Base-by-base conservation (phyloP, 768 basidiomycete species). In the Pulveroboletus frians region DNA sequence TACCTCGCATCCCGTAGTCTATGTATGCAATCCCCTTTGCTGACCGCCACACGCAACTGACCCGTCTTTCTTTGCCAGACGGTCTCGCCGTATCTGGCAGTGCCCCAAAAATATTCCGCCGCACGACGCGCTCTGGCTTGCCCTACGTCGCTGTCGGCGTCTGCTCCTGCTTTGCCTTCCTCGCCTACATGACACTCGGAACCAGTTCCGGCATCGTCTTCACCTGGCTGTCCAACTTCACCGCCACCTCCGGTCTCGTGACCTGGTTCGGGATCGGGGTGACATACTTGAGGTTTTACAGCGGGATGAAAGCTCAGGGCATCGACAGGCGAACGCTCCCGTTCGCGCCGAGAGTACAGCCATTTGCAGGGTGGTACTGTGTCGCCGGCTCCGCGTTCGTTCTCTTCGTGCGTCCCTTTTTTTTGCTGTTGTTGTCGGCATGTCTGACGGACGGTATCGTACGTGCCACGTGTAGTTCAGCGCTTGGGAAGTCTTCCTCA, bases 41-140 rank as follows among this genome's bases (percentile, higher is more conserved):
- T 26, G 23, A 26, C 6, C 23, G 23, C 23, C 23, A 26, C 23
- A 26, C 21, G 21, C 23, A 26, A 26, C 23, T 26, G 23, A 26
- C 23, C 23, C 23, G 5, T 26, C 23, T 26, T 26, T 26, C 5
- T 26, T 26, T 26, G 23, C 34, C 69, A 83, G 54, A 83, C 54
- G 76, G 77, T 54, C 72, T 84, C 9, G 75, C 82, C 3, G 52
- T 73, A 42, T 71, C 72, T 17, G 76, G 77, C 0, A 74, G 78
- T 47, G 80, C 81, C 0, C 83, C 83, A 3, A 71, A 64, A 43
- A 58, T 83, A 39, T 81, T 84, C 46, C 43, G 59, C 23, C 66
- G 70, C 43, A 74, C 75, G 1, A 62, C 64, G 10, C 52, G 52
- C 9, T 49, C 57, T 5, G 71, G 81, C 32, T 56, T 81, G 2